Evolutionary conservation across 371 early-diverging fungal species (phyloP), one percentile per base, ranked within the genome.

Genomic region (Syncephalis fuscata): DNA sequence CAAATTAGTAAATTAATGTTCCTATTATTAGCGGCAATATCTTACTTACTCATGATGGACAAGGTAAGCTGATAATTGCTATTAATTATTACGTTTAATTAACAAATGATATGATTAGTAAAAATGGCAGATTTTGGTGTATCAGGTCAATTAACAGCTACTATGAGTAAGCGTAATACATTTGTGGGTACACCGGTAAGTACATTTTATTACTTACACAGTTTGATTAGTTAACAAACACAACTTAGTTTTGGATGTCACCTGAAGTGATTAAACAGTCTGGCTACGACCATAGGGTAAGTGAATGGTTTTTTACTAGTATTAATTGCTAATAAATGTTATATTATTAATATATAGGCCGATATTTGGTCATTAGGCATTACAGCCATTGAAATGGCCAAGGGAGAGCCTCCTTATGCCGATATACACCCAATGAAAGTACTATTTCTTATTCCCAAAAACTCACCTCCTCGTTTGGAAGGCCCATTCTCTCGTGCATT

Each of bases 341-440:
- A 20, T 44, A 2, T n/a, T n/a, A n/a, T n/a, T n/a, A n/a, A n/a
- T n/a, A 37, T 10, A 38, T 53, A 67, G 62, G 95, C 93, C 0
- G 99, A 99, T 68, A 91, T 97, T 38, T 99, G 99, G 99, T 87
- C 90, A 39, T 65, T 98, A 25, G 99, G 98, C 9, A 95, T 99
- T 51, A 93, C 97, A 2, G 91, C 98, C 0, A 92, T 96, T 26
- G 98, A 99, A 64, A 67, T 99, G 41, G 91, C 94, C 36, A 85
- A 80, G 48, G 91, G 92, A 1, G 77, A 81, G 52, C 91, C 95
- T 22, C 99, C 99, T 15, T 85, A 88, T 55, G 76, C 90, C 2
- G 85, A 92, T 44, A 65, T 85, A 58, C 89, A 90, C 55, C 92
- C 93, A 1, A 82, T 92, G 87, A 81, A 85, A 56, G 93, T 86